Evolutionary conservation across 169 alveolate genomes (phyloP).

Genomic region (Plasmodium chabaudi): DNA sequence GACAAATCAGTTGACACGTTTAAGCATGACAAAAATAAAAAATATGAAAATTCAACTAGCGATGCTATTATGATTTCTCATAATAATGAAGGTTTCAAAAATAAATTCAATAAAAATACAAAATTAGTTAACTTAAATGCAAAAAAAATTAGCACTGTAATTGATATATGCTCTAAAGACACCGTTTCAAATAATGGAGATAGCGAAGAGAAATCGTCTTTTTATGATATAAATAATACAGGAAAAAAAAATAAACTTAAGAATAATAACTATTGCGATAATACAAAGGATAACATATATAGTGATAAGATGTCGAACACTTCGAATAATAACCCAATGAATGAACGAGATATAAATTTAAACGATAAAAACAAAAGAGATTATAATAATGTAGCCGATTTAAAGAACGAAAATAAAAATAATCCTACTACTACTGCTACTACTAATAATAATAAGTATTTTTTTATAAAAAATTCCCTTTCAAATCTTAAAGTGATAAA

Average conservation of each 20-base stretch:
- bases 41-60: not conserved
- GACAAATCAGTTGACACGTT: not conserved
- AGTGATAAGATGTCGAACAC: not conserved
- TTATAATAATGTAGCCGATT: not conserved
- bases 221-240: no score
- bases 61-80: not conserved
- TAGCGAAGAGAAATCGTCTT: not conserved
- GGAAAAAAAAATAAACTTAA: not conserved
- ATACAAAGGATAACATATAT: not conserved
- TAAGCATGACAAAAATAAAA: not conserved
- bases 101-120: no score
- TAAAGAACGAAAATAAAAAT: not conserved
- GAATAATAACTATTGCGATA: not conserved
- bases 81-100: no score
- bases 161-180: not conserved
- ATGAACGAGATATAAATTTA: no score
- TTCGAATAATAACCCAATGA: not conserved
- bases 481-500: constrained; percentile 57
- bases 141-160: no score
- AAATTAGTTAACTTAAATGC: no score
- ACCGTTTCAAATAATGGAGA: not conserved
- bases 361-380: not conserved
- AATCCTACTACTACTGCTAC: not conserved
- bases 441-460: constrained; percentile 28
- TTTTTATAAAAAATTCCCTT: constrained; percentile 59